Base-by-base conservation (phyloP, 305 asterid species). In the Ajuga reptans region DNA sequence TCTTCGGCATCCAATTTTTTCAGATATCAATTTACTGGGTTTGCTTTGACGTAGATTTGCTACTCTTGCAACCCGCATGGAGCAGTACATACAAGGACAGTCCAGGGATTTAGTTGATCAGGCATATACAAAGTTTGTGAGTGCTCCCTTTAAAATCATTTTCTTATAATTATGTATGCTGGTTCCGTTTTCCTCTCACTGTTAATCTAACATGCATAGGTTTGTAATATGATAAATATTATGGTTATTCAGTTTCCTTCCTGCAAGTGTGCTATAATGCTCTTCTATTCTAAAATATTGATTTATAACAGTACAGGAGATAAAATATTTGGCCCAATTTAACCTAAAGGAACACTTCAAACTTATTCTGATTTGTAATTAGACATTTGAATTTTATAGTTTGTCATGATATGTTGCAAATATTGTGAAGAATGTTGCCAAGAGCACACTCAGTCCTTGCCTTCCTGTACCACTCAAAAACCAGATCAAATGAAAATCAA, bases 81-180 rank as follows among this genome's bases (percentile, higher is more conserved):
- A 94, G 84, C 99, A 94, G 85, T 94, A 94, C 77, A 94, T 91
- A 75, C 98, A 94, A 76, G 98, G 97, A 69, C 99, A 94, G 63
- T 94, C 99, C 2, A 88, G 99, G 86, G 94, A 94, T 84, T 89
- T 91, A 84, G 98, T 94, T 60, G 99, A 94, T 81, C 87, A 89
- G 83, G 99, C 99, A 47, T 94, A 94, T 73, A 75, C 83, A 16
- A 94, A 94, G 75, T 87, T 91, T 80, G 99, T 94, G 75, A 82
- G 98, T 85, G 68, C 76, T 72, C 42, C 72, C 39, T 36, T 41
- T 33, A 36, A 41, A 42, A 47, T 73, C 15, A 43, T 62, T 43
- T 53, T 75, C 45, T 21, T 27, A 29, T 7, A 21, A 51, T 14
- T 55, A 9, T 45, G 6, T 63, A 70, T 33, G 17, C 21, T 39